phyloP scores from a whole-genome alignment of 345 rosid species.

The Eucalyptus leucophloia region DNA sequence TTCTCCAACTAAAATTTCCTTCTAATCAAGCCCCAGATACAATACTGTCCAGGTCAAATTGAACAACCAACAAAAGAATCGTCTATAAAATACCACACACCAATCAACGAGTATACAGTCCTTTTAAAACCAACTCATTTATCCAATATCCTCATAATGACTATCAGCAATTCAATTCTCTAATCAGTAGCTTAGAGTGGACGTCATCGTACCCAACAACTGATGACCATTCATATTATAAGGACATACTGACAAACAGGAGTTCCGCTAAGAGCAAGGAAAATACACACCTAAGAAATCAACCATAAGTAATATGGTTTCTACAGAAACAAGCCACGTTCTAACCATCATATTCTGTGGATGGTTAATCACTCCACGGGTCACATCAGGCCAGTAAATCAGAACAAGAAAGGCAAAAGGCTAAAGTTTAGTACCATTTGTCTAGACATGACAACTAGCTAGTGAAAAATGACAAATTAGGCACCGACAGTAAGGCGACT shows the following conservation, averaged over 20 bases:
- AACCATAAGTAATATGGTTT: background rate
- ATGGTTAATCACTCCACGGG: background rate
- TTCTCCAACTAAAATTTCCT: background rate
- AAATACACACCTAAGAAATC: background rate
- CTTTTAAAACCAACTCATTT: background rate
- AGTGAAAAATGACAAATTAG: background rate
- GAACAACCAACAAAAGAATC: background rate
- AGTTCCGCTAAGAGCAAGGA: background rate
- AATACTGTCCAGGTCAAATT: background rate
- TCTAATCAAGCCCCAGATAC: background rate
- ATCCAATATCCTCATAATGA: background rate
- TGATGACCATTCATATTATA: background rate
- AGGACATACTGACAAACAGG: background rate
- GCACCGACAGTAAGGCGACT: background rate
- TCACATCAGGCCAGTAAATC: background rate
- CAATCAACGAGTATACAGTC: background rate
- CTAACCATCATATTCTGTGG: background rate
- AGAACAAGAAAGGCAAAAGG: background rate
- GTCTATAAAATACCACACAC: background rate
- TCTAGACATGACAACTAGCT: background rate
- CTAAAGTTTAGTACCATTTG: background rate
- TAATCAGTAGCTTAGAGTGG: background rate
- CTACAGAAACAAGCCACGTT: background rate
- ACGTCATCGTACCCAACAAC: background rate
- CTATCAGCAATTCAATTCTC: background rate